These are phyloP conservation scores for Cystobasidiopsis lactophilus DNA, from an alignment of 768 basidiomycete species.

Conservation along the genomic window DNA sequence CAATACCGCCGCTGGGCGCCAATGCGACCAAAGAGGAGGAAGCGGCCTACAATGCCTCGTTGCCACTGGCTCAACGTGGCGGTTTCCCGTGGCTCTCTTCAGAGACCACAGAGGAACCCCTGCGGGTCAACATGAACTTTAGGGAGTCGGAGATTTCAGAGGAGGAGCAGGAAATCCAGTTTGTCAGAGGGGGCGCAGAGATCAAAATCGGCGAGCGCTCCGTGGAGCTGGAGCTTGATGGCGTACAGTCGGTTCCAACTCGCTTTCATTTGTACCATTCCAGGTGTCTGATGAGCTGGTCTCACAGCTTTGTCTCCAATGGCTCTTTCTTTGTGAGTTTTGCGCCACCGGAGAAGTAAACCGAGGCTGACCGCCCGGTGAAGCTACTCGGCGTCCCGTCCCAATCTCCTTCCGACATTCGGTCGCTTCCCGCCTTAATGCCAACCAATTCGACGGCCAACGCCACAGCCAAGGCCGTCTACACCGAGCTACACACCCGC, in stretches of 20 bases:
- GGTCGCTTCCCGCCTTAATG: slow-evolving; percentile 2
- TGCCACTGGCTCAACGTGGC: neutral
- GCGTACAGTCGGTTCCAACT: slow-evolving; percentile 13
- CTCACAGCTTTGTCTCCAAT: slow-evolving; percentile 12
- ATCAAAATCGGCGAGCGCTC: neutral
- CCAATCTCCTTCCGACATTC: slow-evolving; percentile 1
- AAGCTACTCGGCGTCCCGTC: slow-evolving; percentile 11
- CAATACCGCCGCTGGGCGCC: neutral
- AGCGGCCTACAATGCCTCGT: neutral
- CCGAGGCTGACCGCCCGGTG: neutral
- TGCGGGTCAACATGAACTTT: slow-evolving; percentile 4
- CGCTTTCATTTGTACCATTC: too few species aligned
- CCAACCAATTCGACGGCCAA: neutral
- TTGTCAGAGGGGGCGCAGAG: neutral
- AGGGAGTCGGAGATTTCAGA: slow-evolving; percentile 4
- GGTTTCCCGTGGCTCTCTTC: slow-evolving; percentile 9
- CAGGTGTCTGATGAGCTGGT: neutral
- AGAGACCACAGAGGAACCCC: neutral
- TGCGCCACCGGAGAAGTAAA: neutral
- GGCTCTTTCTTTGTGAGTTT: slow-evolving; percentile 11
- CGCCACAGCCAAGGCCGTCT: neutral
- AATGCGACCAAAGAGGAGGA: slow-evolving; percentile 1
- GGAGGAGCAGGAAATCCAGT: neutral
- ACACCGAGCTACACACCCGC: neutral
- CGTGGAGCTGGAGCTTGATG: slow-evolving; percentile 15